A percentile compares a stretch with the other conserved stretches of the same genome.
Evolutionary conservation across 768 basidiomycete species (phyloP).

Genomic region (Boletus edulis): DNA sequence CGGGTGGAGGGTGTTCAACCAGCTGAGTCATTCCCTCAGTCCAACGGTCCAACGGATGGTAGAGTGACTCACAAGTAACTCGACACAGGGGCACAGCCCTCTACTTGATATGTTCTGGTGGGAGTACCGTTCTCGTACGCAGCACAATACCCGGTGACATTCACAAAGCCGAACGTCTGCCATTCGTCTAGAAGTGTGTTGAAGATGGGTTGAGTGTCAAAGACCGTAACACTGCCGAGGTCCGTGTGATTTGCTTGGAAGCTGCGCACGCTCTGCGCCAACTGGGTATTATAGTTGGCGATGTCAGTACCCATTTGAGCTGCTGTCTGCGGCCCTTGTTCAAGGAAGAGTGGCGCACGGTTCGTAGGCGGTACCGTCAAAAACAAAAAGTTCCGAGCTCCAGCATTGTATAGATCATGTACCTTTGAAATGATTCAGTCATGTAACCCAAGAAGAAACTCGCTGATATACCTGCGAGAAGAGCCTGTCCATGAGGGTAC

Average conservation of each 20-base stretch:
- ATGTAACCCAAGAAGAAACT: not conserved
- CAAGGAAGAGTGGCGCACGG: slow-evolving; percentile 51
- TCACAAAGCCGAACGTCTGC: slow-evolving; percentile 52
- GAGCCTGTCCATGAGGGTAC: slow-evolving; percentile 21
- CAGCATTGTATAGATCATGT: slow-evolving; percentile 28
- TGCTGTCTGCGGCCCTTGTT: slow-evolving; percentile 32
- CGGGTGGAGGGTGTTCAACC: slow-evolving; percentile 61
- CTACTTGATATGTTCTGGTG: slow-evolving; percentile 48
- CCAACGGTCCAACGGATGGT: not conserved
- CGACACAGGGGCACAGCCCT: slow-evolving; percentile 59
- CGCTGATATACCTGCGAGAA: slow-evolving; percentile 26
- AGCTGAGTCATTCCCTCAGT: slow-evolving; percentile 34
- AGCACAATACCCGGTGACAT: slow-evolving; percentile 56
- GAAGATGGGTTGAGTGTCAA: slow-evolving; percentile 58
- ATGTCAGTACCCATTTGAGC: slow-evolving; percentile 35
- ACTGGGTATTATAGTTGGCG: slow-evolving; percentile 50
- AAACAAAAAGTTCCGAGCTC: slow-evolving; percentile 62
- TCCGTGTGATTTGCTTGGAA: slow-evolving; percentile 44
- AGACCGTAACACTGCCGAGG: slow-evolving; percentile 45
- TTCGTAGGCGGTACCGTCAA: slow-evolving; percentile 61
- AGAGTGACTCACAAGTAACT: slow-evolving; percentile 55
- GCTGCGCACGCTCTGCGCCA: slow-evolving; percentile 34
- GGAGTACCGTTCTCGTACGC: slow-evolving; percentile 60
- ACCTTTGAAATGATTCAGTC: slow-evolving; percentile 8
- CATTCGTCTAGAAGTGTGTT: slow-evolving; percentile 55